Conservation (phyloP, 2,329 filamentous ascomycete species). For the Penicillium frequentans region DNA sequence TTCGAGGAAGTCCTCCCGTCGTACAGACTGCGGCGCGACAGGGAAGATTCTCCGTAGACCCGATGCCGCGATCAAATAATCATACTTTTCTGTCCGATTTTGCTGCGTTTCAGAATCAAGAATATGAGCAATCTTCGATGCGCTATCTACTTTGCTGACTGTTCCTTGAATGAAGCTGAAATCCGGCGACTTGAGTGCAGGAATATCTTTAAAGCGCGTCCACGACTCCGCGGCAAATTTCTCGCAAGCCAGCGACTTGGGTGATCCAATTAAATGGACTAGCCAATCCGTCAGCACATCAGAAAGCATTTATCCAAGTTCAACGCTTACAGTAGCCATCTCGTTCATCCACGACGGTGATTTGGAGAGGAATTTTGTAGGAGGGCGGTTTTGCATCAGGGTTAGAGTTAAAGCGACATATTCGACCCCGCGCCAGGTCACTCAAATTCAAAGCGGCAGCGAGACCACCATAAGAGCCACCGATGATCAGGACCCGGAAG, state of each 20-base stretch:
- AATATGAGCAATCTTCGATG: constrained; percentile 60
- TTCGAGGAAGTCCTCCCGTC: constrained; percentile 24
- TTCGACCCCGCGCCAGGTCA: constrained; percentile 61
- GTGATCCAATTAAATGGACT: constrained; percentile 77
- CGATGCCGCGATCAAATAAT: constrained; percentile 72
- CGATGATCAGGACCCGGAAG: constrained; percentile 64
- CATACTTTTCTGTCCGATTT: constrained; percentile 53
- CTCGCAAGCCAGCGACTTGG: constrained; percentile 66
- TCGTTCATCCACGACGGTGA: constrained; percentile 75
- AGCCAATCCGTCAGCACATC: neutral
- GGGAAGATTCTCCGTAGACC: constrained; percentile 71
- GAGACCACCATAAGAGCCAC: constrained; percentile 72
- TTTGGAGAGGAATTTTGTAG: constrained; percentile 59
- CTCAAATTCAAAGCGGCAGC: constrained; percentile 66
- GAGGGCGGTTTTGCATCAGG: constrained; percentile 20
- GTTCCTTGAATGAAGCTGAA: constrained; percentile 67
- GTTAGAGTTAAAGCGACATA: constrained; percentile 46
- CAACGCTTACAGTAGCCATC: constrained; percentile 70
- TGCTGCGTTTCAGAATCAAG: constrained; percentile 50
- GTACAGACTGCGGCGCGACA: constrained; percentile 66
- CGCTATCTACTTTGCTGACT: constrained; percentile 60
- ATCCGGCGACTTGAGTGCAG: constrained; percentile 62
- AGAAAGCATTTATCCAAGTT: neutral
- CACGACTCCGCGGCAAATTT: constrained; percentile 67
- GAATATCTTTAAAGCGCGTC: constrained; percentile 67